These are phyloP conservation scores for Flaveria ramosissima DNA, from an alignment of 129 eudicot genomes.

Conservation along the genomic window DNA sequence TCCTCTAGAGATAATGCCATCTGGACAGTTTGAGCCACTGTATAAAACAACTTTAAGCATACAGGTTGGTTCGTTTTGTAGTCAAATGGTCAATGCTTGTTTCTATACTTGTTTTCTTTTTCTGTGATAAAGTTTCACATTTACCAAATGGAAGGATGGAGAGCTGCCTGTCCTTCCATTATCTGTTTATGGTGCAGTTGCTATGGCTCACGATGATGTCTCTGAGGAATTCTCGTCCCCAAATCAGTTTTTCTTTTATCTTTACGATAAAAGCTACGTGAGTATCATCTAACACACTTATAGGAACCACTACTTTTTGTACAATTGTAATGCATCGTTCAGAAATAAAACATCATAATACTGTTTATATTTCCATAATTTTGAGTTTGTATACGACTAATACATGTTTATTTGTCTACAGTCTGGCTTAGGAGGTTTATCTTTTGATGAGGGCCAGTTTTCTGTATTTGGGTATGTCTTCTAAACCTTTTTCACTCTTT, in stretches of 20 bases:
- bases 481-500: background rate
- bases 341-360: background rate
- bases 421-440: conserved; percentile 98
- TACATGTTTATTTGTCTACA: conserved; percentile 41
- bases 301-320: background rate
- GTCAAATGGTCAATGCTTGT: conserved; percentile 7
- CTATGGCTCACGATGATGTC: conserved; percentile 88
- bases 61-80: conserved; percentile 56
- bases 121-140: background rate
- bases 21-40: conserved; percentile 98
- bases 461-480: conserved; percentile 91
- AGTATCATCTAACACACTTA: conserved; percentile 33
- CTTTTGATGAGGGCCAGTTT: conserved; percentile 99
- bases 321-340: background rate
- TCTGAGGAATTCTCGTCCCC: conserved; percentile 95
- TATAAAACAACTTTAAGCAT: conserved; percentile 89
- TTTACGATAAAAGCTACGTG: conserved; percentile 94
- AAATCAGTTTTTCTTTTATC: conserved; percentile 96
- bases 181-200: conserved; percentile 96
- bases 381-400: conserved; percentile 16
- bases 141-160: conserved; percentile 65
- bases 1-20: conserved; percentile 94
- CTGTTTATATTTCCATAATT: background rate
- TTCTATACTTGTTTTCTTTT: background rate
- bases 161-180: conserved; percentile 97